phyloP scores from a whole-genome alignment of 139 green algal genomes.

The Tetradesmus obliquus region DNA sequence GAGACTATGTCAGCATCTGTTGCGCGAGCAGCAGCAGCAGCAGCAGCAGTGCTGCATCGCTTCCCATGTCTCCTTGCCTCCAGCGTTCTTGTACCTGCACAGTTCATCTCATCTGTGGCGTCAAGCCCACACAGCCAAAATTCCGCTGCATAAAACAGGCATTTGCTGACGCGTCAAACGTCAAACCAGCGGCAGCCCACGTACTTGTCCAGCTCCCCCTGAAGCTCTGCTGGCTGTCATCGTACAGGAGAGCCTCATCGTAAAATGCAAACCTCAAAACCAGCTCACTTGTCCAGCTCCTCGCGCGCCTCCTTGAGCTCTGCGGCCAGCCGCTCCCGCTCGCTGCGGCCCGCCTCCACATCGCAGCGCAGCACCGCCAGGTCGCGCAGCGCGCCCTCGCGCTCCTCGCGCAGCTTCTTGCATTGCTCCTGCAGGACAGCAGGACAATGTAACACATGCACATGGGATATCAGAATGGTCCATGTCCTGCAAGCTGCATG shows the following conservation, averaged over 20 bases:
- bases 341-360: conserved; percentile 53
- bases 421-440: conserved; percentile 52
- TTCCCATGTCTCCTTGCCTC: too few species aligned
- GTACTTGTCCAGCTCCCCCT: too few species aligned
- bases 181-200: too few species aligned
- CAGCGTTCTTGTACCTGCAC: too few species aligned
- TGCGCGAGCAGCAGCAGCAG: not conserved
- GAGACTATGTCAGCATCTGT: too few species aligned
- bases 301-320: conserved; percentile 44
- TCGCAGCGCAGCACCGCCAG: conserved; percentile 60
- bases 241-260: too few species aligned
- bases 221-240: too few species aligned
- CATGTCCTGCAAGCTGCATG: not conserved
- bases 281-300: conserved; percentile 48
- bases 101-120: too few species aligned
- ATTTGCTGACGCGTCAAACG: not conserved
- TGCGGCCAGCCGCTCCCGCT: conserved; percentile 25
- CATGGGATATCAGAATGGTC: not conserved
- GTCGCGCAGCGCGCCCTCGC: conserved; percentile 52
- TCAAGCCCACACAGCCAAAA: too few species aligned
- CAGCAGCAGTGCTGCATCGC: not conserved
- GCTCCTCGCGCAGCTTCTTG: conserved; percentile 64
- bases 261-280: too few species aligned
- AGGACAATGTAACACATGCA: not conserved
- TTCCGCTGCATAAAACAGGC: not conserved